These are phyloP conservation scores for Spinellus fusiger DNA, from an alignment of 192 early-diverging fungal genomes.

Conservation along the genomic window DNA sequence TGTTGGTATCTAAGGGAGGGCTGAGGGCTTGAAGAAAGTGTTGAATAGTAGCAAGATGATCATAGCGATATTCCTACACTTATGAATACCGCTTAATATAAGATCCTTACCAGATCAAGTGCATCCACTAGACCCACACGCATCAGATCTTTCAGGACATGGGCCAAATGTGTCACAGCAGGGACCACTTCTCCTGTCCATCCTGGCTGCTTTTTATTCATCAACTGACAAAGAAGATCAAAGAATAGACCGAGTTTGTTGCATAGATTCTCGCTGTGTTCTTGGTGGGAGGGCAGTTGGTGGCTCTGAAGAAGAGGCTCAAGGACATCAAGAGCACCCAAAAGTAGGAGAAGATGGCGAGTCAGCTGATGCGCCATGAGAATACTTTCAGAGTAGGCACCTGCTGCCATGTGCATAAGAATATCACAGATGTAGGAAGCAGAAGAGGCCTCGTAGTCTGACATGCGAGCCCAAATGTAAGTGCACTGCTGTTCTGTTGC, in stretches of 20 bases:
- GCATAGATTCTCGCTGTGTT: not conserved
- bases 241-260: not conserved
- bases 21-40: too few relatives aligned
- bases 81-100: too few relatives aligned
- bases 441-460: conserved; percentile 81
- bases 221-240: not conserved
- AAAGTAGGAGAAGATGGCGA: conserved; percentile 76
- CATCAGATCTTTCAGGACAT: conserved; percentile 86
- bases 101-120: conserved; percentile 62
- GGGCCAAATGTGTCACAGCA: conserved; percentile 83
- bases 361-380: conserved; percentile 70
- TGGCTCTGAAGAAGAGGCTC: not conserved
- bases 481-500: conserved; percentile 83
- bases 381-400: conserved; percentile 61
- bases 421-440: conserved; percentile 86
- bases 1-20: too few relatives aligned
- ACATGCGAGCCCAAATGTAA: conserved; percentile 73
- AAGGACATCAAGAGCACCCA: conserved; percentile 64
- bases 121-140: conserved; percentile 82
- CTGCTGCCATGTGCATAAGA: conserved; percentile 69
- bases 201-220: conserved; percentile 35
- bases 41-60: too few relatives aligned
- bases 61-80: too few relatives aligned
- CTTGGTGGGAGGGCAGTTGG: not conserved
- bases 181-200: conserved; percentile 56